Conservation (phyloP, 2,329 filamentous ascomycete genomes). For the Cladosporium sphaerospermum region DNA sequence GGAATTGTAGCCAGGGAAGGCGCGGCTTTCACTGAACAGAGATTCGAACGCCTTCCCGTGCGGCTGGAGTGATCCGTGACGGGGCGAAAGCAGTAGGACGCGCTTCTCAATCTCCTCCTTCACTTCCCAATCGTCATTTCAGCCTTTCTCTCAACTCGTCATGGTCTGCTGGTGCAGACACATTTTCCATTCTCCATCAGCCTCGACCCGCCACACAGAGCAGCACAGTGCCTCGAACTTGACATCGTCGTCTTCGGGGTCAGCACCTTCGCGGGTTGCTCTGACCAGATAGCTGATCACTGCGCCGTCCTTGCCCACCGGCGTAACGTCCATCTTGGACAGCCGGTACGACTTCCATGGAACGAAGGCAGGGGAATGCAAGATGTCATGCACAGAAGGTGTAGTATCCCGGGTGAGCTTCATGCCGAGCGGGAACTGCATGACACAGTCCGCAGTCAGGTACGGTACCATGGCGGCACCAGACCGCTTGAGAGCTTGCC, state of each 20-base stretch:
- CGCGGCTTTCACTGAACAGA: too few species aligned
- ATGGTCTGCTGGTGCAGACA: conserved; percentile 28
- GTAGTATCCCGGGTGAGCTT: conserved; percentile 23
- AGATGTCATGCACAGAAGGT: conserved; percentile 24
- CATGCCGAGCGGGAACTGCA: conserved; percentile 24
- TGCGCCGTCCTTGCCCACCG: conserved; percentile 21
- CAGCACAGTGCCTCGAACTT: conserved; percentile 27
- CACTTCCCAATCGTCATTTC: not conserved
- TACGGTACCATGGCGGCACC: conserved; percentile 23
- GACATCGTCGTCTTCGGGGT: conserved; percentile 17
- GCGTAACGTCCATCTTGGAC: conserved; percentile 24
- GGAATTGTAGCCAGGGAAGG: not conserved
- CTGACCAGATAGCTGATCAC: conserved; percentile 24
- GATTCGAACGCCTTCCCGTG: too few species aligned
- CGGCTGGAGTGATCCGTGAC: too few species aligned
- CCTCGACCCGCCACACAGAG: conserved; percentile 23
- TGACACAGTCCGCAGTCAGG: conserved; percentile 23
- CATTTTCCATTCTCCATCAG: conserved; percentile 23
- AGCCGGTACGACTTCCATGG: conserved; percentile 25
- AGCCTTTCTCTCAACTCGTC: conserved; percentile 8
- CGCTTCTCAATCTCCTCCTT: too few species aligned
- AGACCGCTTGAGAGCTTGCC: conserved; percentile 21
- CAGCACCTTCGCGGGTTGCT: conserved; percentile 19
- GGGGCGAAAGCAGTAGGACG: too few species aligned
- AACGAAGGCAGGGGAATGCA: conserved; percentile 23